A percentile compares a stretch with the other conserved stretches of the same genome.
phyloP scores from a whole-genome alignment of 164 flowering plant genomes.

The Dillenia suffruticosa region DNA sequence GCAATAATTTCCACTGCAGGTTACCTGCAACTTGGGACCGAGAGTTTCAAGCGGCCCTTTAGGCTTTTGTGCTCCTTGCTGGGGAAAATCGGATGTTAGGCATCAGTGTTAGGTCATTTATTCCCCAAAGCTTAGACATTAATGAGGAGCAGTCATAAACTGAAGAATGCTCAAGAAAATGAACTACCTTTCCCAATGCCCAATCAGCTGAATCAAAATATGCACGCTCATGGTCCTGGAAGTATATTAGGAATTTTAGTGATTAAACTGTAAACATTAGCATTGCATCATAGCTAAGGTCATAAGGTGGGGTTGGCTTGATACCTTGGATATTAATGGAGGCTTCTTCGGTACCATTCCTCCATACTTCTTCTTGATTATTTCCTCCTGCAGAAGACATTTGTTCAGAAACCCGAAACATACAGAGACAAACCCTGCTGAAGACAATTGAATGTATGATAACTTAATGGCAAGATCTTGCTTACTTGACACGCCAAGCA shows the following conservation, averaged over 20 bases:
- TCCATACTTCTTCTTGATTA: conserved; percentile 80
- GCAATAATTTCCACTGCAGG: neutral
- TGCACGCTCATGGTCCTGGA: conserved; percentile 93
- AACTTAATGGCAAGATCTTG: neutral
- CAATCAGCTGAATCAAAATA: conserved; percentile 99
- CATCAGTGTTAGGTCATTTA: neutral
- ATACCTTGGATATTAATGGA: conserved; percentile 87
- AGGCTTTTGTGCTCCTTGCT: conserved; percentile 91
- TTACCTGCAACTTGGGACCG: conserved; percentile 89
- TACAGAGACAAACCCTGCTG: neutral
- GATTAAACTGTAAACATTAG: neutral
- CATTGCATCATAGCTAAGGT: neutral
- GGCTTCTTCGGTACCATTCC: conserved; percentile 75
- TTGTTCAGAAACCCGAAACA: neutral
- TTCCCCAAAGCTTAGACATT: neutral
- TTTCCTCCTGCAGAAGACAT: conserved; percentile 56
- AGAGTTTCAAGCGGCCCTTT: conserved; percentile 97
- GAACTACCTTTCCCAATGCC: conserved; percentile 88
- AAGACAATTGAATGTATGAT: too few species aligned
- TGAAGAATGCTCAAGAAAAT: neutral
- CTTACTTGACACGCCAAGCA: neutral
- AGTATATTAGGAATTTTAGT: conserved; percentile 5
- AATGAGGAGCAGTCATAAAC: neutral
- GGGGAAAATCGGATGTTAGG: conserved; percentile 14
- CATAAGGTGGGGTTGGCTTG: neutral